Percentiles rank a stretch among this genome's conserved stretches.
phyloP scores from a whole-genome alignment of 78 protist genomes.

The Bodo saltans region DNA sequence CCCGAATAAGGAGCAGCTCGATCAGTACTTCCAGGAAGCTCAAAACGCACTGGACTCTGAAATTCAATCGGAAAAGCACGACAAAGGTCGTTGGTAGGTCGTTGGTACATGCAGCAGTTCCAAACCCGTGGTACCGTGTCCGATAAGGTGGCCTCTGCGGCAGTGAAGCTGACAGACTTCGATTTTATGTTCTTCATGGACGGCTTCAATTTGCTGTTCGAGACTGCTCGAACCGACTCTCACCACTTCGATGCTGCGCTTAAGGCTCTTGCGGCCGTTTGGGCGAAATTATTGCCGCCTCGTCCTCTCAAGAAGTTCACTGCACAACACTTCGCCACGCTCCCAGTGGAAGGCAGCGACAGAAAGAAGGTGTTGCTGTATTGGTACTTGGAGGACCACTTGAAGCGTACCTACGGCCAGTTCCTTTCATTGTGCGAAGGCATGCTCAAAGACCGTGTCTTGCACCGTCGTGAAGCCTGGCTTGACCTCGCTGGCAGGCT shows the following conservation, averaged over 20 bases:
- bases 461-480: not conserved
- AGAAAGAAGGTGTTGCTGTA: not conserved
- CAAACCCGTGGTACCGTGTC: not conserved
- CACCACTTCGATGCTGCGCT: not conserved
- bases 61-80: not conserved
- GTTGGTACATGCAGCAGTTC: constrained; percentile 10
- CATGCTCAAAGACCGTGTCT: not conserved
- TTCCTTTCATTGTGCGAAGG: not conserved
- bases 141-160: constrained; percentile 18
- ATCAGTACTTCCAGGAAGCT: not conserved
- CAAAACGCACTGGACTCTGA: not conserved
- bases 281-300: constrained; percentile 8
- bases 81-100: not conserved
- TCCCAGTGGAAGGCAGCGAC: not conserved
- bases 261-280: constrained; percentile 3
- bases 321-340: not conserved
- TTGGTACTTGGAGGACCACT: constrained; percentile 5
- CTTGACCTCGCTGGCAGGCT: not conserved
- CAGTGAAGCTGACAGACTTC: not conserved
- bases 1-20: not conserved
- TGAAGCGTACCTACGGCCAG: not conserved
- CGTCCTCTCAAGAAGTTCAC: not conserved
- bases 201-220: not conserved
- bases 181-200: not conserved
- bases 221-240: not conserved